phyloP scores from a whole-genome alignment of 306 rosid genomes.

The Inga leiocalycina region DNA sequence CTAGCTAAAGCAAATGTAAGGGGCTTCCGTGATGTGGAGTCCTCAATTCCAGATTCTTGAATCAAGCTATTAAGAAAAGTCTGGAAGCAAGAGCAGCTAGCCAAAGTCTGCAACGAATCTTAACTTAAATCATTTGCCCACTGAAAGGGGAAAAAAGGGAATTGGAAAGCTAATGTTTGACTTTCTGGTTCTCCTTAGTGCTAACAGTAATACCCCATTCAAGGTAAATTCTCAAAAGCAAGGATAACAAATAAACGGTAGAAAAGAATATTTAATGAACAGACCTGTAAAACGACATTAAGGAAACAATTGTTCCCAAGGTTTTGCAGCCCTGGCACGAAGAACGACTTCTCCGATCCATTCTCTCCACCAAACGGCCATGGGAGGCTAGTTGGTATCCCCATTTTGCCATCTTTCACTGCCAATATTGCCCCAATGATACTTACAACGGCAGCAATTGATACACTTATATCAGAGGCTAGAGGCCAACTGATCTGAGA shows the following conservation, averaged over 20 bases:
- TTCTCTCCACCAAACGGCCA: slow-evolving; percentile 36
- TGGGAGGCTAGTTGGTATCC: slow-evolving; percentile 35
- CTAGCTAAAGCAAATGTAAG: slow-evolving; percentile 65
- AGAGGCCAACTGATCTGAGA: slow-evolving; percentile 35
- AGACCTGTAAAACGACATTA: slow-evolving; percentile 87
- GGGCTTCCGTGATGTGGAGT: slow-evolving; percentile 55
- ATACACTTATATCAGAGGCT: slow-evolving; percentile 38
- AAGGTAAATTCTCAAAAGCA: slow-evolving; percentile 1
- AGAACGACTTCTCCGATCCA: slow-evolving; percentile 30
- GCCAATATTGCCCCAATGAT: slow-evolving; percentile 53
- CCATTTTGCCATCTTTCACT: slow-evolving; percentile 44
- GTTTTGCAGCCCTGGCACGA: slow-evolving; percentile 80
- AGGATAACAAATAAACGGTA: background rate
- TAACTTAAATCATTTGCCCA: slow-evolving; percentile 9
- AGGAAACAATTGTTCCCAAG: slow-evolving; percentile 83
- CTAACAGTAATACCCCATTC: background rate
- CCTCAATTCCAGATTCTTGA: slow-evolving; percentile 56
- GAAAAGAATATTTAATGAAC: background rate
- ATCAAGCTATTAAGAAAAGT: slow-evolving; percentile 56
- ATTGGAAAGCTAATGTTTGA: background rate
- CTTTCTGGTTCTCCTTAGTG: background rate
- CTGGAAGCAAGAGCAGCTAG: slow-evolving; percentile 74
- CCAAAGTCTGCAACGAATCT: slow-evolving; percentile 66
- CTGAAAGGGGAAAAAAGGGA: background rate
- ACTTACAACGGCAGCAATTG: slow-evolving; percentile 52